Evolutionary conservation across 2,329 filamentous ascomycete species (phyloP).

Genomic region (Cordyceps cateniannulata): DNA sequence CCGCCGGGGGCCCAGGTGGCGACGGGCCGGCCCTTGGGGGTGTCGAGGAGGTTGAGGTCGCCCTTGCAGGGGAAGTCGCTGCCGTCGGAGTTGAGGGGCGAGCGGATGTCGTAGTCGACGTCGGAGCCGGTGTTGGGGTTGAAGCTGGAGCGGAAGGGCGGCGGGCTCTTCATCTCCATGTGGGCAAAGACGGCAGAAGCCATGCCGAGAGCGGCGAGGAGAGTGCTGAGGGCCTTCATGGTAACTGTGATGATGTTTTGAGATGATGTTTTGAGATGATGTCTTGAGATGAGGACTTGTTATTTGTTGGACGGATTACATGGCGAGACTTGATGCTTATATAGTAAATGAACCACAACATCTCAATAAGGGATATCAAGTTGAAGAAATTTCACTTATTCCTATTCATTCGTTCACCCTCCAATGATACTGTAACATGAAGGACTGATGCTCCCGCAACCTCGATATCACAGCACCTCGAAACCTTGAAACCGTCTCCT

Average conservation of each 20-base stretch:
- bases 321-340: no score
- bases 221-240: constrained; percentile 4
- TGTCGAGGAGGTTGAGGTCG: constrained; percentile 20
- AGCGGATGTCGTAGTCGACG: constrained; percentile 51
- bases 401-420: background rate
- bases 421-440: constrained; percentile 1
- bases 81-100: constrained; percentile 43
- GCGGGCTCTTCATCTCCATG: constrained; percentile 25
- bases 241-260: background rate
- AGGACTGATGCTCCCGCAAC: background rate
- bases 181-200: constrained; percentile 18
- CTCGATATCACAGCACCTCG: background rate
- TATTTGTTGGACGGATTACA: no score
- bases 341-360: no score
- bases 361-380: no score
- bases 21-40: constrained; percentile 32
- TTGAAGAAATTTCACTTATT: no score
- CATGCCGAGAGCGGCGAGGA: constrained; percentile 1
- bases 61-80: constrained; percentile 59
- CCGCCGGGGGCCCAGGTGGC: constrained; percentile 46
- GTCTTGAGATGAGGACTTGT: no score
- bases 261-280: background rate
- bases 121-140: constrained; percentile 25
- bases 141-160: constrained; percentile 23
- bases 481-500: background rate